A percentile compares a stretch with the other conserved stretches of the same genome.
These are phyloP conservation scores for Vicia sativa DNA, from an alignment of 306 rosid genomes.

Conservation along the genomic window DNA sequence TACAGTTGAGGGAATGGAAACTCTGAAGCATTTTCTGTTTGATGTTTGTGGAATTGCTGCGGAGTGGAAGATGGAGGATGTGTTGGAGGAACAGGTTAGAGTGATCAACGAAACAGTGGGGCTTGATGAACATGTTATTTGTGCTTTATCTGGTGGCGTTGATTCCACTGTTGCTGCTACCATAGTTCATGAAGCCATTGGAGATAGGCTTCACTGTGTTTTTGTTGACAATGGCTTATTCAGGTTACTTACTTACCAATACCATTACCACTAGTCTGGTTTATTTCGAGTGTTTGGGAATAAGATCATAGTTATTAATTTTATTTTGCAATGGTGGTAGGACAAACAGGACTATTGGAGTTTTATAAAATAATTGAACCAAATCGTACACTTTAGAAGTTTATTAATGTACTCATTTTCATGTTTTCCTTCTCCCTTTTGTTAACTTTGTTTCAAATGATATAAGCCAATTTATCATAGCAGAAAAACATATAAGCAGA, in stretches of 20 bases:
- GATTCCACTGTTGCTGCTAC: constrained; percentile 98
- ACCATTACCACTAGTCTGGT: no score
- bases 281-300: no score
- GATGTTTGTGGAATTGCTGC: constrained; percentile 72
- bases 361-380: no score
- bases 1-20: constrained; percentile 88
- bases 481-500: no score
- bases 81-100: constrained; percentile 80
- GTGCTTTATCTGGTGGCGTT: constrained; percentile 96
- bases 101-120: constrained; percentile 64
- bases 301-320: no score
- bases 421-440: no score
- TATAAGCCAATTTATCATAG: no score
- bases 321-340: no score
- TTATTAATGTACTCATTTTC: no score
- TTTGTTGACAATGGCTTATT: constrained; percentile 95
- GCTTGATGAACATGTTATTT: constrained; percentile 73
- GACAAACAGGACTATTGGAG: no score
- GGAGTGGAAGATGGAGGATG: constrained; percentile 87
- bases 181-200: constrained; percentile 94
- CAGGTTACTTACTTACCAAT: constrained; percentile 90
- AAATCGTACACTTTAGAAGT: no score
- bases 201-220: constrained; percentile 89
- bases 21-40: constrained; percentile 65
- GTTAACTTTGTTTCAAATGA: no score